Evolutionary conservation across 225 moss, liverwort and hornwort genomes (phyloP), one percentile per base, ranked within the genome.

Genomic region (Sphagnum tenellum): DNA sequence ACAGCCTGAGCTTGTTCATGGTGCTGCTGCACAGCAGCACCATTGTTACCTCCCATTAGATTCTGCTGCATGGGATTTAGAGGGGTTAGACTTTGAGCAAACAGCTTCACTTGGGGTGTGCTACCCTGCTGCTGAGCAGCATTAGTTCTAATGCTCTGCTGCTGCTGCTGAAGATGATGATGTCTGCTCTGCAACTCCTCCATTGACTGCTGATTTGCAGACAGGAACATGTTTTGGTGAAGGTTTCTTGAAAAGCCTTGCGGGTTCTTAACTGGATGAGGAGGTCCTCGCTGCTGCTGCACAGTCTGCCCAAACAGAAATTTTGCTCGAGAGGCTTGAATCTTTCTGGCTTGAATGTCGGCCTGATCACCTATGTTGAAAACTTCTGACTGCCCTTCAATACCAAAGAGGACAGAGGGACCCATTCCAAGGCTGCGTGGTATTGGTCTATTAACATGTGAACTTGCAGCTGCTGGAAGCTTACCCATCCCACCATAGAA

Each of bases 271-370:
- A 68, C 63, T 52, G 9, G 6, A 5, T 52, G 52, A 9, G 52
- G 64, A 64, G 77, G 81, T 9, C 64, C 73, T 8, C 69, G 79
- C 50, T 75, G 73, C 12, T 88, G 86, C 73, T 80, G 91, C 60
- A 91, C 83, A 13, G 75, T 80, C 44, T 94, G 94, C 77, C 94
- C 91, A 57, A 91, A 91, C 54, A 91, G 80, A 87, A 94, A 89
- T 50, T 89, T 94, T 29, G 83, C 75, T 64, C 83, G 80, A 45
- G 77, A 73, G 11, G 79, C 71, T 77, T 89, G 91, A 71, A 80
- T 86, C 59, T 83, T 83, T 59, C 46, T 70, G 61, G 52, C 57
- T 60, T 71, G 80, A 46, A 63, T 52, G 44, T 50, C 46, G 2
- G 66, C 29, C 57, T 83, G 82, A 69, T 75, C 14, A 66, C 66